These are phyloP conservation scores for Podaxis mareebaensis DNA, from an alignment of 768 basidiomycete genomes.

Conservation along the genomic window DNA sequence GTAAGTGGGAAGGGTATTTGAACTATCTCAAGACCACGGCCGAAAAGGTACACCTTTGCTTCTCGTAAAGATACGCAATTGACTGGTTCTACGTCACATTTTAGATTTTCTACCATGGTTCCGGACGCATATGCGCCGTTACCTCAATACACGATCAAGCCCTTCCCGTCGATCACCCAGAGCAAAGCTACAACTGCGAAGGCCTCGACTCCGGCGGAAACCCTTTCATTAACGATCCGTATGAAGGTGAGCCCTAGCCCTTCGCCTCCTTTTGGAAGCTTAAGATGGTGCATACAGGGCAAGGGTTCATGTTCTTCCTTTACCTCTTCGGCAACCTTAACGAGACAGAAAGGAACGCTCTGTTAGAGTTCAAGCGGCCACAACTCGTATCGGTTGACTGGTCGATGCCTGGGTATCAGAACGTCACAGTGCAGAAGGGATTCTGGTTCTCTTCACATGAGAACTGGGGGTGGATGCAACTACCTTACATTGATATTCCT, in stretches of 20 bases:
- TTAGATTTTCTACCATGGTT: conserved; percentile 26
- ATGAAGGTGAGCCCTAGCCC: conserved; percentile 19
- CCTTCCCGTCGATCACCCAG: conserved; percentile 21
- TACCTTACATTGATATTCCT: conserved; percentile 25
- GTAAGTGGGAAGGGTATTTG: conserved; percentile 22
- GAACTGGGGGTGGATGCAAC: conserved; percentile 27
- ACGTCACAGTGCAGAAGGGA: conserved; percentile 26
- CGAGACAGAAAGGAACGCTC: conserved; percentile 18
- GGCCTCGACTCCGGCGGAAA: conserved; percentile 19
- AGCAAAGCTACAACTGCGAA: conserved; percentile 25
- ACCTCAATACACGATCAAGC: conserved; percentile 23
- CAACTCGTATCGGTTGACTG: conserved; percentile 23
- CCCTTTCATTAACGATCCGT: conserved; percentile 24
- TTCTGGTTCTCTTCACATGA: conserved; percentile 29
- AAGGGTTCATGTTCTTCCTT: conserved; percentile 24
- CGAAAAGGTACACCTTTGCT: conserved; percentile 7
- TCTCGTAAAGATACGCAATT: background rate
- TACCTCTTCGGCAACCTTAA: conserved; percentile 23
- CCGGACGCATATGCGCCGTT: conserved; percentile 24
- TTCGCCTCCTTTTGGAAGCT: background rate
- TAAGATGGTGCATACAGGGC: conserved; percentile 14
- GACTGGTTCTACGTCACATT: background rate
- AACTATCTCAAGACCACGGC: conserved; percentile 23
- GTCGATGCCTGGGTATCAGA: conserved; percentile 16
- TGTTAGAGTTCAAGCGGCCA: conserved; percentile 24